Conservation (phyloP, 768 basidiomycete species). For the Tulasnella sp. region DNA sequence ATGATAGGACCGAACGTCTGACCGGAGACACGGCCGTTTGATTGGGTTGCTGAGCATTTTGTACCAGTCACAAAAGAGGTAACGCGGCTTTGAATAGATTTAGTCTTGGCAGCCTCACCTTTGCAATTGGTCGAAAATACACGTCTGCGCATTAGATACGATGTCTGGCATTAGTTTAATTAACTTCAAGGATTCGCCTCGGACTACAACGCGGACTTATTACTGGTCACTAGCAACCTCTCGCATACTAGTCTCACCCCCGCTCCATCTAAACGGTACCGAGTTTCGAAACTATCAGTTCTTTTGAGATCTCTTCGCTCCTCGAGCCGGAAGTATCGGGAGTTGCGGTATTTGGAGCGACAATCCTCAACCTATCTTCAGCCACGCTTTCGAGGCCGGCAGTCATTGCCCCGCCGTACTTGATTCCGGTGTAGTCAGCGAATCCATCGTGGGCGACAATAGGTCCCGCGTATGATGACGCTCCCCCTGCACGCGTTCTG, state of each 20-base stretch:
- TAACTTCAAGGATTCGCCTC: neutral
- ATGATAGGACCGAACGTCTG: neutral
- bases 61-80: too few relatives aligned
- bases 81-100: too few relatives aligned
- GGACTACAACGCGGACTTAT: neutral
- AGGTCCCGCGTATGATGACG: neutral
- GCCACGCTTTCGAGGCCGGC: neutral
- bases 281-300: neutral
- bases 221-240: neutral
- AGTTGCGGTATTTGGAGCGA: neutral
- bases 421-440: neutral
- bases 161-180: neutral
- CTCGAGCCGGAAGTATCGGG: neutral
- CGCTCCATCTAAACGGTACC: neutral
- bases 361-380: neutral
- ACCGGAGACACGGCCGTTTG: neutral
- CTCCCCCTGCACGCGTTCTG: neutral
- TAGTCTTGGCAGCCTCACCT: too few relatives aligned
- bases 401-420: neutral
- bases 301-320: neutral
- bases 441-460: neutral
- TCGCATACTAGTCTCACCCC: neutral
- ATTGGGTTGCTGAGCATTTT: neutral
- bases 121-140: neutral
- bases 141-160: neutral